phyloP scores from a whole-genome alignment of 73 alveolate genomes.

The Tetrahymena thermophila region DNA sequence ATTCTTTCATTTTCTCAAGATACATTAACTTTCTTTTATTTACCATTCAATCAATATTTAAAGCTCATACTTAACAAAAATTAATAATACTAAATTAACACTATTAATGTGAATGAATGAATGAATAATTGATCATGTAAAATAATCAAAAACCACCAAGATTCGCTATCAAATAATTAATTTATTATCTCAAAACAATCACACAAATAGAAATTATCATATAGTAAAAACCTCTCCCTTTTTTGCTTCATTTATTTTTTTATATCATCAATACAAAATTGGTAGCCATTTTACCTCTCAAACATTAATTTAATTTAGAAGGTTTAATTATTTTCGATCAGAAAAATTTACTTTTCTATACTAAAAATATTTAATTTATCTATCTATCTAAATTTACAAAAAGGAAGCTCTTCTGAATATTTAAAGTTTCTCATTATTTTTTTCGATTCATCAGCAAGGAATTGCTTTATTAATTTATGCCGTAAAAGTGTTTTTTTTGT shows the following conservation, averaged over 20 bases:
- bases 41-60: neutral
- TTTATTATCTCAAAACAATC: neutral
- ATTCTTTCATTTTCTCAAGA: neutral
- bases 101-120: neutral
- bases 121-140: neutral
- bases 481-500: no score
- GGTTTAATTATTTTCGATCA: neutral
- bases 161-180: neutral
- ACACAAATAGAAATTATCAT: neutral
- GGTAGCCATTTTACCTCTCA: neutral
- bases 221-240: neutral
- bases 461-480: no score
- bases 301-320: no score
- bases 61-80: neutral
- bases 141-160: neutral
- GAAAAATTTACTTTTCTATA: neutral
- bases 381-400: neutral
- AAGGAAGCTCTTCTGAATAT: neutral
- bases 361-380: neutral
- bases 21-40: neutral
- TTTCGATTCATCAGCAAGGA: neutral
- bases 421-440: neutral
- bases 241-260: no score
- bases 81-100: neutral
- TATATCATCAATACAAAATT: neutral